phyloP scores from a whole-genome alignment of 495 filamentous ascomycete species.

The Aspergillus campestris region DNA sequence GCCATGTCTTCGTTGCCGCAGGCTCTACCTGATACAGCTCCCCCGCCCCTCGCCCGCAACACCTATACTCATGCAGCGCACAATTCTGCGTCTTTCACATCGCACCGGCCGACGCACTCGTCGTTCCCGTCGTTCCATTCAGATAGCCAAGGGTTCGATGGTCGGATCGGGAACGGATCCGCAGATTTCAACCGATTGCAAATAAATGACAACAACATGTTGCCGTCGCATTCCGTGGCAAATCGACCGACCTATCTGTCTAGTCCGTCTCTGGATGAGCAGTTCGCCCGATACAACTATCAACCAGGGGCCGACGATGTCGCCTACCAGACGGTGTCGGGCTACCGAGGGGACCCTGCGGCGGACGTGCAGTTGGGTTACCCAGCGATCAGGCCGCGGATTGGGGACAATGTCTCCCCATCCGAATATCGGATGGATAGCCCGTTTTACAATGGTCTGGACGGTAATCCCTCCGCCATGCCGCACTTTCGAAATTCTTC shows the following conservation, averaged over 20 bases:
- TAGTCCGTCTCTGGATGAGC: constrained; percentile 26
- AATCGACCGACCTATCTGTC: constrained; percentile 24
- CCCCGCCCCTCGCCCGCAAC: constrained; percentile 21
- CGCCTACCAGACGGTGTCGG: constrained; percentile 19
- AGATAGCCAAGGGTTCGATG: constrained; percentile 28
- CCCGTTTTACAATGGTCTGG: constrained; percentile 46
- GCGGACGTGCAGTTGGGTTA: constrained; percentile 27
- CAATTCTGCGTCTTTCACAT: constrained; percentile 30
- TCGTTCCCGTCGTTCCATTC: constrained; percentile 35
- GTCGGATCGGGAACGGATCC: constrained; percentile 21
- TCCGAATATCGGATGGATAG: constrained; percentile 51
- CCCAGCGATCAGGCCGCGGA: constrained; percentile 14
- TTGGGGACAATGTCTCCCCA: constrained; percentile 40
- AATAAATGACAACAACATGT: constrained; percentile 22
- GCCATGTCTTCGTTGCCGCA: constrained; percentile 22
- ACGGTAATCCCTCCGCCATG: constrained; percentile 36
- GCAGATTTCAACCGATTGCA: constrained; percentile 33
- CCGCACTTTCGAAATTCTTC: constrained; percentile 38
- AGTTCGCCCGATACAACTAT: constrained; percentile 24
- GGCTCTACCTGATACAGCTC: constrained; percentile 21
- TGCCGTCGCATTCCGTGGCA: constrained; percentile 8
- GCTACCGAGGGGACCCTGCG: constrained; percentile 18
- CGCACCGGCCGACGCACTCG: constrained; percentile 26
- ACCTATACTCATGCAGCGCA: constrained; percentile 29
- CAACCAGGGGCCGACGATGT: constrained; percentile 18